Evolutionary conservation across 306 rosid genomes (phyloP), one percentile per base, ranked within the genome.

Genomic region (Quillaja saponaria): DNA sequence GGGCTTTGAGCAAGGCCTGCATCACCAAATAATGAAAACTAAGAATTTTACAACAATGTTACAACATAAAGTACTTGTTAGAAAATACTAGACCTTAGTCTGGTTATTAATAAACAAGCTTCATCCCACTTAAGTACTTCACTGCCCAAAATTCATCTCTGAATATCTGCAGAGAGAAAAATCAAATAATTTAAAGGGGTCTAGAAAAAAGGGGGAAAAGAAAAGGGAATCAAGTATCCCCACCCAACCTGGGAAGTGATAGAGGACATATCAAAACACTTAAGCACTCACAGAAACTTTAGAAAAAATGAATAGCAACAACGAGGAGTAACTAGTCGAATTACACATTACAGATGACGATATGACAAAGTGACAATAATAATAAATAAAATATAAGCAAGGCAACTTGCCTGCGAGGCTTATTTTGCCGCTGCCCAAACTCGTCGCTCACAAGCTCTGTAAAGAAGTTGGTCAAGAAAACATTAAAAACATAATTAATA

Each of bases 101-200:
- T 71, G 78, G 76, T 88, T 77, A 84, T 77, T 88, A 12, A 25
- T 81, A 81, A 82, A 78, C 84, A 79, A 81, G 85, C 69, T 84
- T 71, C 75, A 52, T 80, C 71, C 60, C 68, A 72, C 50, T 67
- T 59, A 77, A 64, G 81, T 52, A 80, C 80, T 80, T 91, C 85
- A 91, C 69, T 84, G 81, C 55, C 96, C 81, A 79, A 90, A 75
- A 62, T 84, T 91, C 98, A 91, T 91, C 90, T 88, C 95, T 10
- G 98, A 91, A 70, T 91, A 91, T 82, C 98, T 91, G 95, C 80
- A 77, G 14, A 21, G 21, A 61, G 58, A 49, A 44, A 3, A 19
- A 58, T 48, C 15, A 44, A 62, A 39, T 55, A 67, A 51, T 41
- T n/a, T n/a, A 35, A 0, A 48, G 7, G 44, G 12, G 2, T 39